Conservation (phyloP, 768 basidiomycete species). For the Mycena galopus region DNA sequence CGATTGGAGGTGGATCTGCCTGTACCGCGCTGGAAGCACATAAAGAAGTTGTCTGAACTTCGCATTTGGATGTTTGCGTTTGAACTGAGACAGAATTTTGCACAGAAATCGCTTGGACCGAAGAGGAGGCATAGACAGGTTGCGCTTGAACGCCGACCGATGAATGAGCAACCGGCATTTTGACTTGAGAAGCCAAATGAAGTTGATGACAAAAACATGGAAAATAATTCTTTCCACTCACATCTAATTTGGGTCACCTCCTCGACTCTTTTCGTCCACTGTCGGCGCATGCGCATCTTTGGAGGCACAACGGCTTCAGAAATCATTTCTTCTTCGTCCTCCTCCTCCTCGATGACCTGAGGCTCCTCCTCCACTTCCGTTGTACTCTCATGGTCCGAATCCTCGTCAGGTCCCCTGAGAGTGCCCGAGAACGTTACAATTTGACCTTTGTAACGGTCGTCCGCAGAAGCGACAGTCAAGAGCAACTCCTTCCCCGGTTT, state of each 20-base stretch:
- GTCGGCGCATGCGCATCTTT: conserved; percentile 75
- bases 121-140: conserved; percentile 48
- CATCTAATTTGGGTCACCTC: conserved; percentile 54
- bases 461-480: conserved; percentile 66
- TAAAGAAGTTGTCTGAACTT: conserved; percentile 35
- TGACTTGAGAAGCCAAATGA: conserved; percentile 21
- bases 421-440: conserved; percentile 72
- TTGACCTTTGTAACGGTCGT: conserved; percentile 67
- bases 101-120: conserved; percentile 50
- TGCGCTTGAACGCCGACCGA: conserved; percentile 54
- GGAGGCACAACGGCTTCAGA: conserved; percentile 63
- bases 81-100: conserved; percentile 40
- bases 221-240: conserved; percentile 47
- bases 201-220: conserved; percentile 14
- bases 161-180: conserved; percentile 41
- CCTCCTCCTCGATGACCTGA: conserved; percentile 54
- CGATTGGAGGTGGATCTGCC: background rate
- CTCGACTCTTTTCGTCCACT: conserved; percentile 66
- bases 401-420: conserved; percentile 50
- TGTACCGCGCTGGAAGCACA: conserved; percentile 33
- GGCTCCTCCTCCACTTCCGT: conserved; percentile 47
- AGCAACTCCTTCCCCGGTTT: conserved; percentile 80
- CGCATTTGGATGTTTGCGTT: conserved; percentile 28
- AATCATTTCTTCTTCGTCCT: conserved; percentile 46
- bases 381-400: conserved; percentile 52